Percentiles rank a stretch among this genome's conserved stretches.
These are phyloP conservation scores for Saturnispora serradocipensis DNA, from an alignment of 805 yeast species.

Conservation along the genomic window DNA sequence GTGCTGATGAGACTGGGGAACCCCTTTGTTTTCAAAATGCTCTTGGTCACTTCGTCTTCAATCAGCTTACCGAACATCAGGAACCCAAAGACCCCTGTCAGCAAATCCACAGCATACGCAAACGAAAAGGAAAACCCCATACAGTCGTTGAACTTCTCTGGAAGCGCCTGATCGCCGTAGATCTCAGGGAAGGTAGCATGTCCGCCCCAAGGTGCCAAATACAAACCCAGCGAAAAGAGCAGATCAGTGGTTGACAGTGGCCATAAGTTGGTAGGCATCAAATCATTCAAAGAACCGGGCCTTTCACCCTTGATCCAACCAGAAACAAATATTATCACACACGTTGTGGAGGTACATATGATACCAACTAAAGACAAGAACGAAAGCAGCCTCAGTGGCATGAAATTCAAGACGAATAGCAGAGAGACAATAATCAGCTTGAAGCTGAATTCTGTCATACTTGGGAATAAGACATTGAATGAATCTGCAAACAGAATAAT, in stretches of 20 bases:
- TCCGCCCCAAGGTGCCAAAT: constrained; percentile 80
- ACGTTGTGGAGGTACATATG: constrained; percentile 56
- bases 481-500: constrained; percentile 54
- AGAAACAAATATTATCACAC: constrained; percentile 45
- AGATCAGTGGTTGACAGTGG: constrained; percentile 47
- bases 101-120: constrained; percentile 49
- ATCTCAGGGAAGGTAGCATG: constrained; percentile 74
- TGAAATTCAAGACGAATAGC: constrained; percentile 42
- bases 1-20: constrained; percentile 41
- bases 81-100: constrained; percentile 60
- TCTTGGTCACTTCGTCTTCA: constrained; percentile 45
- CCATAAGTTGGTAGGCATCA: constrained; percentile 58
- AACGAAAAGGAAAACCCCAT: constrained; percentile 50
- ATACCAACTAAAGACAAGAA: constrained; percentile 65
- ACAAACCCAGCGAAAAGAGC: constrained; percentile 54
- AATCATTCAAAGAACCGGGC: constrained; percentile 67
- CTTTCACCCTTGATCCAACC: constrained; percentile 51
- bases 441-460: constrained; percentile 30
- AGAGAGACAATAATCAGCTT: constrained; percentile 33
- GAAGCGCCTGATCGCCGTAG: constrained; percentile 63
- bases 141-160: constrained; percentile 44
- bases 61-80: constrained; percentile 46
- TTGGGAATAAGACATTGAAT: constrained; percentile 40
- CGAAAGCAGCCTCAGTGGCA: constrained; percentile 68
- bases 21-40: constrained; percentile 34